Evolutionary conservation across 331 rosid genomes (phyloP).

Genomic region (Pyracantha coccinea): DNA sequence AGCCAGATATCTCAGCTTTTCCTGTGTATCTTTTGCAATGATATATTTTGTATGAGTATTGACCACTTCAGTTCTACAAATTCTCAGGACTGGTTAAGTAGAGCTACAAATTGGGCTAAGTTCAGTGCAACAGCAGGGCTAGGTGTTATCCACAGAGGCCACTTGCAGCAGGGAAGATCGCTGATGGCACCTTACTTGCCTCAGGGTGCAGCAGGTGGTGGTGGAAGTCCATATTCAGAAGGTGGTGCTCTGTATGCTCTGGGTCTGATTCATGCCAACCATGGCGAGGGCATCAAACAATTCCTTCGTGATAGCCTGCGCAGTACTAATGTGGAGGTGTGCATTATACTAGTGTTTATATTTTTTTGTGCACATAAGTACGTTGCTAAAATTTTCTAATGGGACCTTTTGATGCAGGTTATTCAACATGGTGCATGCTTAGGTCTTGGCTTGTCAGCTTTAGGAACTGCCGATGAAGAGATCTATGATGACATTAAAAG

Average conservation of each 20-base stretch:
- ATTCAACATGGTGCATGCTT: conserved; percentile 96
- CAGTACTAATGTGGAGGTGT: conserved; percentile 88
- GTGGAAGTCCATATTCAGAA: conserved; percentile 94
- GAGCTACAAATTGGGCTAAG: conserved; percentile 98
- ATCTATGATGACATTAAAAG: conserved; percentile 79
- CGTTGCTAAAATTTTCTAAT: neutral
- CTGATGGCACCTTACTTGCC: conserved; percentile 98
- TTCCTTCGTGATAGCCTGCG: conserved; percentile 91
- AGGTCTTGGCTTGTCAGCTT: conserved; percentile 94
- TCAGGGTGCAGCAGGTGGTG: conserved; percentile 91
- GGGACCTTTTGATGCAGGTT: conserved; percentile 55
- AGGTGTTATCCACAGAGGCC: conserved; percentile 97
- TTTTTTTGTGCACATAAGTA: neutral
- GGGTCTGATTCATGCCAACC: conserved; percentile 98
- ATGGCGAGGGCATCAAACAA: conserved; percentile 95
- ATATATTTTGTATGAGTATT: neutral
- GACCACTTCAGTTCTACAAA: conserved; percentile 6
- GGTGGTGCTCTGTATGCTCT: conserved; percentile 98
- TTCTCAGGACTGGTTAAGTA: conserved; percentile 91
- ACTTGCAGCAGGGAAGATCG: conserved; percentile 93
- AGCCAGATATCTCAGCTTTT: conserved; percentile 7
- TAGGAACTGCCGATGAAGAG: conserved; percentile 95
- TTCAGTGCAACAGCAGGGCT: conserved; percentile 99
- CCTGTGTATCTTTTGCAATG: neutral
- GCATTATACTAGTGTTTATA: conserved; percentile 2